Conservation (phyloP, 176 grass and related monocot genomes). For the Puya raimondii region DNA sequence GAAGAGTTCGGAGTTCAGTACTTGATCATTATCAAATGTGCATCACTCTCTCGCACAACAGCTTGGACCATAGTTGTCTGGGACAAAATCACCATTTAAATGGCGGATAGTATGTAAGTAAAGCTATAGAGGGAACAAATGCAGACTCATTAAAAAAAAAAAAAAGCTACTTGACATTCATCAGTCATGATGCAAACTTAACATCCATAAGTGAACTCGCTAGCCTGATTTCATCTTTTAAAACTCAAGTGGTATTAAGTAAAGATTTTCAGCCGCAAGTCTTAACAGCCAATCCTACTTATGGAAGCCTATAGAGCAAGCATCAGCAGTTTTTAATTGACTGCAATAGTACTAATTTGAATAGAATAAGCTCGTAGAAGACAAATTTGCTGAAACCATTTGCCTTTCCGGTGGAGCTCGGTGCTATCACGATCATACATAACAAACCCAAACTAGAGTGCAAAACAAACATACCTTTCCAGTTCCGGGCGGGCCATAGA, state of each 20-base stretch:
- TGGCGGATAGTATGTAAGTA: not conserved
- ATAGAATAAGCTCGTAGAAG: too few species aligned
- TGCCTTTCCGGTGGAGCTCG: too few species aligned
- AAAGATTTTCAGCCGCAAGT: too few species aligned
- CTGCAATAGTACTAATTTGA: too few species aligned
- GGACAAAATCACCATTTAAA: conserved; percentile 8
- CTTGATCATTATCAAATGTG: conserved; percentile 61
- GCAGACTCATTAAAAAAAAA: not conserved
- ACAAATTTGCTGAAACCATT: too few species aligned
- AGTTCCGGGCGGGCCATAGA: conserved; percentile 74
- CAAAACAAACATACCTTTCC: conserved; percentile 59
- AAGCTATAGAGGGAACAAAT: not conserved
- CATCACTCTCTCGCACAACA: conserved; percentile 65
- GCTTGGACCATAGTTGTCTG: conserved; percentile 86
- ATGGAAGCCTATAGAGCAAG: too few species aligned
- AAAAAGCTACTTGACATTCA: not conserved
- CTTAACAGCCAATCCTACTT: too few species aligned
- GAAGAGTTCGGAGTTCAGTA: conserved; percentile 12
- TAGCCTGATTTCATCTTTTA: too few species aligned
- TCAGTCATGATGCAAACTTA: too few species aligned
- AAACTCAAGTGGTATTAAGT: too few species aligned
- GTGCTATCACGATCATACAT: not conserved
- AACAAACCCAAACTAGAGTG: not conserved
- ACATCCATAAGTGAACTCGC: too few species aligned
- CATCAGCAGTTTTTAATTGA: too few species aligned